These are phyloP conservation scores for Mixia osmundae DNA, from an alignment of 1,284 basidiomycete genomes.

Conservation along the genomic window DNA sequence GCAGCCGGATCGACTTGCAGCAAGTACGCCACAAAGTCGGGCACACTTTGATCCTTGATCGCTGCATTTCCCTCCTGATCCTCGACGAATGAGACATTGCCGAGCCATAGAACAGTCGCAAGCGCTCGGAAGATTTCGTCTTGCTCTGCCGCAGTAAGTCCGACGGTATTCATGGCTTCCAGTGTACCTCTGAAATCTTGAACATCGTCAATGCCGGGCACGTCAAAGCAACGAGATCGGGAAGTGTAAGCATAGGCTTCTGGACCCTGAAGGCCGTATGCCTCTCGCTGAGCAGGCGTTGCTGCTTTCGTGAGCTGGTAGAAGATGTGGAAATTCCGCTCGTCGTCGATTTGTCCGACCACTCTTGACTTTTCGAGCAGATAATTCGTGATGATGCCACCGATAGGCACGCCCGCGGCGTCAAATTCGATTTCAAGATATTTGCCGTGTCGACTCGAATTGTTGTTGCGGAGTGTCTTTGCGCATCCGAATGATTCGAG, in stretches of 20 bases:
- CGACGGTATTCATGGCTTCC: constrained; percentile 86
- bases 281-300: constrained; percentile 64
- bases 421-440: constrained; percentile 99
- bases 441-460: constrained; percentile 93
- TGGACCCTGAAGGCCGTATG: constrained; percentile 88
- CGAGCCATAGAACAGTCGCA: constrained; percentile 82
- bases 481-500: constrained; percentile 98
- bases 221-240: constrained; percentile 72
- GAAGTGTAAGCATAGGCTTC: constrained; percentile 89
- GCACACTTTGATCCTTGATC: constrained; percentile 64
- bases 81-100: constrained; percentile 77
- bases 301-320: constrained; percentile 98
- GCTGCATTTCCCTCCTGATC: constrained; percentile 69
- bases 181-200: constrained; percentile 72
- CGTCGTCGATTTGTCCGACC: constrained; percentile 86
- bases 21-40: constrained; percentile 84
- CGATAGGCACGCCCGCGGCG: constrained; percentile 68
- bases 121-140: constrained; percentile 82
- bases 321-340: constrained; percentile 98
- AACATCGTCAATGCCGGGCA: constrained; percentile 71
- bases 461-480: constrained; percentile 96
- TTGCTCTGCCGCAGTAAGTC: constrained; percentile 62
- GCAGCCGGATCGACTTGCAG: constrained; percentile 60
- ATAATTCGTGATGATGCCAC: constrained; percentile 97
- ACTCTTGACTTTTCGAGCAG: constrained; percentile 92